Evolutionary conservation across 1,284 basidiomycete genomes (phyloP).

Genomic region (Phenoliferia sp.): DNA sequence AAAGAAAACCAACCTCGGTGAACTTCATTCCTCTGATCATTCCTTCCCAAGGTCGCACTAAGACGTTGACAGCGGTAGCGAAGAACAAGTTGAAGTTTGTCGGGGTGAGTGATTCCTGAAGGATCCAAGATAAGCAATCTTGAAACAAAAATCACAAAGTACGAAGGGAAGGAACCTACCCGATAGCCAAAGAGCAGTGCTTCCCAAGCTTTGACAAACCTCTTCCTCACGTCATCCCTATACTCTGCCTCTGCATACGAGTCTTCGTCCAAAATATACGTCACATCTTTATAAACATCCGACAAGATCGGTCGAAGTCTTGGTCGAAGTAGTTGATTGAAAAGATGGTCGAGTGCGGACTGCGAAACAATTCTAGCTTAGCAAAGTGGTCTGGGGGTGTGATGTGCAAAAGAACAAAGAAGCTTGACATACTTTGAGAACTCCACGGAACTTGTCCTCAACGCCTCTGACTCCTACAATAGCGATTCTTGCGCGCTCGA

Average conservation of each 20-base stretch:
- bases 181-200: conserved; percentile 75
- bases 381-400: conserved; percentile 26
- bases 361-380: conserved; percentile 43
- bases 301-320: conserved; percentile 73
- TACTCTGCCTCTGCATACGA: conserved; percentile 75
- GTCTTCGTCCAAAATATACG: conserved; percentile 86
- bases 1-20: too few relatives aligned
- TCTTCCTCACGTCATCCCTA: conserved; percentile 75
- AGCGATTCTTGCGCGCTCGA: conserved; percentile 47
- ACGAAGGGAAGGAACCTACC: conserved; percentile 47
- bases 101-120: conserved; percentile 75
- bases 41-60: conserved; percentile 92
- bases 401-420: conserved; percentile 10
- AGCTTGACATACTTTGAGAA: conserved; percentile 56
- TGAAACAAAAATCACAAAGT: background rate
- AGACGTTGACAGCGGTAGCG: conserved; percentile 71
- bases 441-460: conserved; percentile 61
- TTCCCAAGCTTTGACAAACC: conserved; percentile 82
- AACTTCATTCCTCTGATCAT: conserved; percentile 73
- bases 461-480: conserved; percentile 54
- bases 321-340: conserved; percentile 84
- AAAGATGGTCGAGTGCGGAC: conserved; percentile 85
- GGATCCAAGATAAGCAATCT: conserved; percentile 3
- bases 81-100: conserved; percentile 82
- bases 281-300: conserved; percentile 84